A percentile compares a stretch with the other conserved stretches of the same genome.
phyloP scores from a whole-genome alignment of 495 filamentous ascomycete genomes.

The Terfezia claveryi region DNA sequence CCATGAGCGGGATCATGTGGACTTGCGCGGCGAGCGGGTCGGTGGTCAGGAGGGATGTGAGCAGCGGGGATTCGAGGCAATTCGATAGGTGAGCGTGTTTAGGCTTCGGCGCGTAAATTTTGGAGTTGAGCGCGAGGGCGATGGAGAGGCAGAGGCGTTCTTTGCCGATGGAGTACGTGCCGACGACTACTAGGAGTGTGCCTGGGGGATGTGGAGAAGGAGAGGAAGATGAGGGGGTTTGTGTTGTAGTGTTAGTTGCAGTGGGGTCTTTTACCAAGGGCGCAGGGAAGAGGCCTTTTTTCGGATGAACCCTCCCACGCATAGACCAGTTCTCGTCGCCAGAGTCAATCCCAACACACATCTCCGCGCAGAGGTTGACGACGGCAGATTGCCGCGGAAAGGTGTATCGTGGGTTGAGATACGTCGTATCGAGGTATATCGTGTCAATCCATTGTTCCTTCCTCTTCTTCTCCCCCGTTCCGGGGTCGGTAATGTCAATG shows the following conservation, averaged over 20 bases:
- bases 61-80: conserved; percentile 66
- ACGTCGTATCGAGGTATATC: conserved; percentile 95
- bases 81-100: conserved; percentile 59
- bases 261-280: neutral
- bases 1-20: conserved; percentile 89
- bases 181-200: conserved; percentile 73
- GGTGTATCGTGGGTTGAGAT: conserved; percentile 83
- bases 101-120: conserved; percentile 66
- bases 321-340: conserved; percentile 26
- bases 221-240: neutral
- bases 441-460: conserved; percentile 73
- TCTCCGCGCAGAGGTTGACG: conserved; percentile 65
- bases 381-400: conserved; percentile 81
- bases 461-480: conserved; percentile 41
- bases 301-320: conserved; percentile 29
- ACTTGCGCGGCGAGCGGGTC: conserved; percentile 75
- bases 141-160: conserved; percentile 88
- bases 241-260: conserved; percentile 2
- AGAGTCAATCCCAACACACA: conserved; percentile 51
- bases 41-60: conserved; percentile 50
- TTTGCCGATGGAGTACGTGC: conserved; percentile 96
- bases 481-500: conserved; percentile 30
- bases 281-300: conserved; percentile 12
- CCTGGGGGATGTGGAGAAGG: conserved; percentile 19
- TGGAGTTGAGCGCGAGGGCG: conserved; percentile 61